These are phyloP conservation scores for Termitomyces sp. DNA, from an alignment of 768 basidiomycete genomes.

Conservation along the genomic window DNA sequence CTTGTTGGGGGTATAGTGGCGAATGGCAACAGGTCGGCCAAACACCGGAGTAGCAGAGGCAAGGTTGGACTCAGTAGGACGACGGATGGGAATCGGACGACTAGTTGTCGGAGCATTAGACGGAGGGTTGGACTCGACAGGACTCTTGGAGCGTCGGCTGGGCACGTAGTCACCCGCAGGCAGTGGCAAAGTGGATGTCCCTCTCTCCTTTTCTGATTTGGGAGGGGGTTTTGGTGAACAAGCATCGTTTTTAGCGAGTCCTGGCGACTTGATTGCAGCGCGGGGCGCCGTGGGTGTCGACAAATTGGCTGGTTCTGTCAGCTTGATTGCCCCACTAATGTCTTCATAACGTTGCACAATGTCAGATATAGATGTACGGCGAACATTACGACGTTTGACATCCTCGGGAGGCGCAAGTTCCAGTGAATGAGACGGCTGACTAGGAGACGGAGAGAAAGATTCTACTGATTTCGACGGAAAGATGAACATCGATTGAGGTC, in stretches of 20 bases:
- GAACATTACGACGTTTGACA: constrained; percentile 37
- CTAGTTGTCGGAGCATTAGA: constrained; percentile 8
- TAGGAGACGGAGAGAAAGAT: constrained; percentile 22
- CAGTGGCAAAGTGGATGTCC: constrained; percentile 1
- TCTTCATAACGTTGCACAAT: constrained; percentile 85
- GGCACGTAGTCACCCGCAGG: constrained; percentile 9
- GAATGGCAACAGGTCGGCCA: constrained; percentile 14
- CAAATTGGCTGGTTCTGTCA: constrained; percentile 22
- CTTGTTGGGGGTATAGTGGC: constrained; percentile 10
- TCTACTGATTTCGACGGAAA: constrained; percentile 58
- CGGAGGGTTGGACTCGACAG: neutral
- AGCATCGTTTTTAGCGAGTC: constrained; percentile 11
- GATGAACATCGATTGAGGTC: constrained; percentile 83
- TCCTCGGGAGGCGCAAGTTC: constrained; percentile 49
- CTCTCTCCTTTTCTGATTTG: constrained; percentile 11
- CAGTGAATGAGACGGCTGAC: constrained; percentile 27
- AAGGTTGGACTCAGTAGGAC: neutral
- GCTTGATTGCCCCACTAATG: constrained; percentile 43
- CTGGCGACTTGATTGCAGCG: constrained; percentile 15
- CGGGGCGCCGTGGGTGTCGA: constrained; percentile 32
- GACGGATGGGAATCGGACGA: constrained; percentile 4
- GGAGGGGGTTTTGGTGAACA: constrained; percentile 11
- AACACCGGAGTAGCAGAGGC: constrained; percentile 6
- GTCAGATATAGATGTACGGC: constrained; percentile 80
- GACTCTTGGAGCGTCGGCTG: constrained; percentile 12